Base-by-base conservation (phyloP, 805 yeast genomes). In the Tetrapisispora pingtungensis region DNA sequence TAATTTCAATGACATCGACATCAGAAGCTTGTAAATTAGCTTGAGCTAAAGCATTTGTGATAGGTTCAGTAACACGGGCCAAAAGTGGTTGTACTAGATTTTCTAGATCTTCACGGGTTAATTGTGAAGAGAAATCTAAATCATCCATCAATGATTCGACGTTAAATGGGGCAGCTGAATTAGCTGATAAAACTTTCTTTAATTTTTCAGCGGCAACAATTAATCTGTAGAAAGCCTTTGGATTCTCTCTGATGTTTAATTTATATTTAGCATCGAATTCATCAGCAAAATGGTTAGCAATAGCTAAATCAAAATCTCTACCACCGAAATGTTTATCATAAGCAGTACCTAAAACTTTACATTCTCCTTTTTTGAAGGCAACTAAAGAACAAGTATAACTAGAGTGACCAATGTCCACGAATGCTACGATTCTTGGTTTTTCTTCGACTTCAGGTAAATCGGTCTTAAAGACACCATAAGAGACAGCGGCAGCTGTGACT, bases 291-390 rank as follows among this genome's bases (percentile, higher is more conserved):
- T 87, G 93, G 69, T 87, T 80, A 55, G 97, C 89, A 58, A 93
- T 85, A 50, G 96, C 96, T 60, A 73, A 74, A 71, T 93, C 98
- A 51, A 93, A 81, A 67, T 88, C 87, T 72, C 99, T 83, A 69
- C 99, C 98, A 77, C 99, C 99, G 60, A 93, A 93, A 72, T 86
- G 86, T 72, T 86, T 86, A 73, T 89, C 95, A 65, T 78, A 84
- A 58, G 95, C 95, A 50, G 95, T 77, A 56, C 95, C 95, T 57
- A 93, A 72, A 44, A 93, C 76, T 72, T 86, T 88, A 70, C 89
- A 77, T 74, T 93, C 97, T 64, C 98, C 98, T 70, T 82, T 89
- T 78, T 87, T 88, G 71, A 93, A 80, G 48, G 95, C 81, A 47
- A 85, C 94, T 59, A 93, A 74, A 51, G 93, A 72, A 54, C 94